Conservation (phyloP, 495 filamentous ascomycete species). For the Pyrenopolyporus hunteri region DNA sequence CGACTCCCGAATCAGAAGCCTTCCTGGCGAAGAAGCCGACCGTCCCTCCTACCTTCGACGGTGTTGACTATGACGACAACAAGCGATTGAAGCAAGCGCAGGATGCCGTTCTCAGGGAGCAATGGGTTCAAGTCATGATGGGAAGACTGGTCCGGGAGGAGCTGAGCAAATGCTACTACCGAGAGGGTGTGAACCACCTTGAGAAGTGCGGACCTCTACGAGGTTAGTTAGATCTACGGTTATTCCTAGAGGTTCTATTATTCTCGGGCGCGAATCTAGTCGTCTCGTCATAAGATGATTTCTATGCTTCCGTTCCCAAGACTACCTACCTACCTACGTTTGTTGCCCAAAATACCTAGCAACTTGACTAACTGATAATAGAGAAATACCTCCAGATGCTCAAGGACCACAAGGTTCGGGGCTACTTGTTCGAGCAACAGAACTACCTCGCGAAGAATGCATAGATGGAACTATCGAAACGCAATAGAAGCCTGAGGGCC, state of each 20-base stretch:
- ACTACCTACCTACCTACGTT: no score
- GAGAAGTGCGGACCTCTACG: conserved; percentile 93
- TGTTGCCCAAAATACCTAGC: no score
- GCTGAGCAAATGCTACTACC: conserved; percentile 91
- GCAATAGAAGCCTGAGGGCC: background rate
- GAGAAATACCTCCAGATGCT: conserved; percentile 93
- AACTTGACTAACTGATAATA: conserved; percentile 47
- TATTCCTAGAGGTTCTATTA: background rate
- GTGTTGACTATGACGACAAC: conserved; percentile 96
- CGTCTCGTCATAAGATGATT: background rate
- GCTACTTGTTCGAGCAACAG: conserved; percentile 91
- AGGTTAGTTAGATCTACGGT: conserved; percentile 65
- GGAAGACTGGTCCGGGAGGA: conserved; percentile 90
- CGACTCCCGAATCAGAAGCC: conserved; percentile 87
- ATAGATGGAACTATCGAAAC: conserved; percentile 12
- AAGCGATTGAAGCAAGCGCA: conserved; percentile 88
- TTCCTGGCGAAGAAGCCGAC: conserved; percentile 96
- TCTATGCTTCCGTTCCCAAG: no score
- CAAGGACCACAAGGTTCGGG: conserved; percentile 80
- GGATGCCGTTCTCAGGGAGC: conserved; percentile 91
- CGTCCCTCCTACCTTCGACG: conserved; percentile 92
- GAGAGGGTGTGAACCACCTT: conserved; percentile 94
- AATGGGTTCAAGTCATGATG: conserved; percentile 99
- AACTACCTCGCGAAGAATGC: conserved; percentile 71
- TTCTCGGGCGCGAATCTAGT: conserved; percentile 5